Evolutionary conservation across 1,284 basidiomycete genomes (phyloP).

Genomic region (Boletus smithii): DNA sequence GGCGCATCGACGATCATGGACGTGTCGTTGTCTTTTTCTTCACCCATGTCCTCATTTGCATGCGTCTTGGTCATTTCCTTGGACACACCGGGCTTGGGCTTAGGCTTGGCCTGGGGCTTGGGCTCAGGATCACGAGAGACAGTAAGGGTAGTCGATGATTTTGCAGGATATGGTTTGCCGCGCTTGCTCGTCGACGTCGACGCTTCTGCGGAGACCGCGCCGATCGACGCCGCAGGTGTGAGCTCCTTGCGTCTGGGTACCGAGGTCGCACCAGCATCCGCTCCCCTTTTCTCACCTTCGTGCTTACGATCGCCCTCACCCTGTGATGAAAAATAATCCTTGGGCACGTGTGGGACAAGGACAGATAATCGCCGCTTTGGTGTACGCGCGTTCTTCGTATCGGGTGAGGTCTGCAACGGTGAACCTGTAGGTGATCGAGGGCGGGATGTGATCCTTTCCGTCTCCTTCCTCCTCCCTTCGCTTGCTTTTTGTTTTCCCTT

Average conservation of each 20-base stretch:
- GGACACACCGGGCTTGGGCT: slow-evolving; percentile 4
- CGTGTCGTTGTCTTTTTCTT: background rate
- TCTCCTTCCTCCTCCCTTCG: background rate
- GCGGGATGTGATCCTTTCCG: background rate
- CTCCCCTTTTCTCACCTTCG: background rate
- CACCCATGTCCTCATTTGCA: background rate
- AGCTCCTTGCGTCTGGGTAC: slow-evolving; percentile 1
- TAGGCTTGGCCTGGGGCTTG: slow-evolving; percentile 1
- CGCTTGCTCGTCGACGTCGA: slow-evolving; percentile 22
- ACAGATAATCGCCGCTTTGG: slow-evolving; percentile 29
- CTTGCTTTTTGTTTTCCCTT: background rate
- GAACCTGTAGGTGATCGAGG: slow-evolving; percentile 14
- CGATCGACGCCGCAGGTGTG: slow-evolving; percentile 12
- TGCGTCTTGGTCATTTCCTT: background rate
- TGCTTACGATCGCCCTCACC: background rate
- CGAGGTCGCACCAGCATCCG: background rate
- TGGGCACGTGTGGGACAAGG: slow-evolving; percentile 26
- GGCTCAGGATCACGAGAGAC: background rate
- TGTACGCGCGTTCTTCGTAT: slow-evolving; percentile 1
- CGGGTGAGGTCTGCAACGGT: slow-evolving; percentile 3
- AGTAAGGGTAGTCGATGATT: background rate
- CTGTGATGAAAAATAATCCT: slow-evolving; percentile 29
- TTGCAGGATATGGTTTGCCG: slow-evolving; percentile 12
- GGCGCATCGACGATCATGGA: slow-evolving; percentile 15
- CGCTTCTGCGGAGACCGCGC: slow-evolving; percentile 18